Evolutionary conservation across 805 yeast species (phyloP), one percentile per base, ranked within the genome.

Genomic region (Clavispora santaluciae): DNA sequence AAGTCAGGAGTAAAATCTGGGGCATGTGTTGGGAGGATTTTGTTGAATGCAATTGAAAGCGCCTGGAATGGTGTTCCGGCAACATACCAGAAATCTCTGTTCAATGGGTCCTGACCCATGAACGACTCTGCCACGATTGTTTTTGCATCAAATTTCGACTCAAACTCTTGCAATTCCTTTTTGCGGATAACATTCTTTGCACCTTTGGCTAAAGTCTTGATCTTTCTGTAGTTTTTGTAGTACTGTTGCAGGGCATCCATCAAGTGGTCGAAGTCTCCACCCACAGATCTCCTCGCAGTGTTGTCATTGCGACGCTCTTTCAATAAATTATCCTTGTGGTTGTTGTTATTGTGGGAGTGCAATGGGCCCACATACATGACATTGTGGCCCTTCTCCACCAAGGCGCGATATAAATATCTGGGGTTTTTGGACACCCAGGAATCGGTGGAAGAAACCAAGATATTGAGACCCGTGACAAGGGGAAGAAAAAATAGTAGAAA

Each of bases 371-470:
- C 56, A 26, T 63, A 51, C 13, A 51, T 44, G 23, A 65, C 71
- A 4, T 49, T 52, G 42, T 66, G 72, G 31, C 60, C 59, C 10
- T 51, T 54, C 2, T 54, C 59, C 36, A 51, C 47, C 29, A 68
- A 51, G 15, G 57, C 55, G 13, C 57, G 45, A 42, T 62, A 56
- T 25, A 66, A 45, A 24, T 46, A 49, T 11, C 71, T 48, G 13
- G 56, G 45, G 44, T 65, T 63, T 39, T 60, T 65, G 12, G 64
- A 53, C 9, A 63, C 70, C 72, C 72, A 66, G 5, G 63, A 56
- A 44, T 66, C 70, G 3, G 65, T 54, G 21, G 63, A 48, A 5
- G 68, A 47, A 20, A 66, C 29, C 16, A 66, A 42, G 17, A 66
- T 60, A 36, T 64, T 61, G 37, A 64, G 49, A 7, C 56, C 50